Base-by-base conservation (phyloP, 73 alveolate species). In the Tetrahymena elliotti region DNA sequence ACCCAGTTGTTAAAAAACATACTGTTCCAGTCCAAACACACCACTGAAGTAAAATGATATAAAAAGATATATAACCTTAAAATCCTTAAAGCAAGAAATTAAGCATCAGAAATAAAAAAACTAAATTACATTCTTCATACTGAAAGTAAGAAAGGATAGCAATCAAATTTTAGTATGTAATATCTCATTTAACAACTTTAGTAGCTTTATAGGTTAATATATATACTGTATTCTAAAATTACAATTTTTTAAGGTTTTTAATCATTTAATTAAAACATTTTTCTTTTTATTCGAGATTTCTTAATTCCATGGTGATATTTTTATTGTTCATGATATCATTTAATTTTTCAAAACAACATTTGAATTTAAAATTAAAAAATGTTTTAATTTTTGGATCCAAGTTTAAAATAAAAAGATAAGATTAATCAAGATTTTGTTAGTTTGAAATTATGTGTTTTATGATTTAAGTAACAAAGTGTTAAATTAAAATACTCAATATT, bases 1-100 rank as follows among this genome's bases (percentile, higher is more conserved):
- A 53, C 36, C 40, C 93, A 11, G 92, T 93, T 16, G 96, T 84
- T 96, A 94, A 97, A 97, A 84, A 95, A 96, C 84, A 82, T n/a
- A 12, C 84, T 34, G 95, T 36, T 7, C 38, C 54, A 33, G 97
- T 95, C 82, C 13, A 47, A 47, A 12, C 82, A 18, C 82, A 47
- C 27, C 82, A 47, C 20, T 47, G 82, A 47, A 47, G 82, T 27
- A 47, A 47, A 47, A 47, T 0, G 82, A 47, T 47, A 47, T 47
- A 12, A 47, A 38, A 47, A 47, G 27, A 7, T 47, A 47, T 47
- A 13, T 47, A 22, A 47, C 82, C 82, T 47, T 47, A 47, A 13
- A 47, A 12, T 15, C 82, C 82, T 2, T 47, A 41, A 38, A 41
- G 54, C 82, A 47, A 47, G 82, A 22, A 47, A 47, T 12, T 10